A percentile compares a stretch with the other conserved stretches of the same genome.
These are phyloP conservation scores for Carex myosuroides DNA, from an alignment of 176 grass and related monocot species.

Conservation along the genomic window DNA sequence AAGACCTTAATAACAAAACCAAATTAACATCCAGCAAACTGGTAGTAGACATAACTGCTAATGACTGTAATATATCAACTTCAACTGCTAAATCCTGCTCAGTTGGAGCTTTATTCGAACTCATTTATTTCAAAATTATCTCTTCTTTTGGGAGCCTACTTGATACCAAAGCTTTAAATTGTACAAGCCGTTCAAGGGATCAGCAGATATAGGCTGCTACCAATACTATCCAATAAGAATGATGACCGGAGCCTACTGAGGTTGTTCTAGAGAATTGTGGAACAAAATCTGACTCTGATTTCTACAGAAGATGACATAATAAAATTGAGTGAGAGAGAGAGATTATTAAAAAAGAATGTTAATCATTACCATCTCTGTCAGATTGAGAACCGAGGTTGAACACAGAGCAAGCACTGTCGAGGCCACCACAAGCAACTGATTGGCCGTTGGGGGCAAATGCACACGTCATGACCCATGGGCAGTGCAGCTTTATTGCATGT, in stretches of 20 bases:
- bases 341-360: neutral
- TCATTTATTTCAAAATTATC: neutral
- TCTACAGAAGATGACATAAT: neutral
- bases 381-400: constrained; percentile 87
- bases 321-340: neutral
- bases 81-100: neutral
- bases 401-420: constrained; percentile 96
- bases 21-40: neutral
- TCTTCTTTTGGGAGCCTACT: neutral
- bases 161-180: neutral
- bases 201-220: neutral
- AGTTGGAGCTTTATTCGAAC: neutral
- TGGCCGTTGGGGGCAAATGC: constrained; percentile 94
- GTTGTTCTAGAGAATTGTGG: neutral
- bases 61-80: neutral
- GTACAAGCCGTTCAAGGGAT: neutral
- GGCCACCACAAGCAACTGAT: constrained; percentile 93
- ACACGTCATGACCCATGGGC: constrained; percentile 96
- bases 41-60: neutral
- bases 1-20: neutral
- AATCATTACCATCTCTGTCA: constrained; percentile 60
- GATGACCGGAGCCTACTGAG: neutral
- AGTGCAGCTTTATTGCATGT: constrained; percentile 94
- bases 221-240: neutral
- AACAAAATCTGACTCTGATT: neutral